phyloP scores from a whole-genome alignment of 164 flowering plant genomes.

The Kingdonia uniflora region DNA sequence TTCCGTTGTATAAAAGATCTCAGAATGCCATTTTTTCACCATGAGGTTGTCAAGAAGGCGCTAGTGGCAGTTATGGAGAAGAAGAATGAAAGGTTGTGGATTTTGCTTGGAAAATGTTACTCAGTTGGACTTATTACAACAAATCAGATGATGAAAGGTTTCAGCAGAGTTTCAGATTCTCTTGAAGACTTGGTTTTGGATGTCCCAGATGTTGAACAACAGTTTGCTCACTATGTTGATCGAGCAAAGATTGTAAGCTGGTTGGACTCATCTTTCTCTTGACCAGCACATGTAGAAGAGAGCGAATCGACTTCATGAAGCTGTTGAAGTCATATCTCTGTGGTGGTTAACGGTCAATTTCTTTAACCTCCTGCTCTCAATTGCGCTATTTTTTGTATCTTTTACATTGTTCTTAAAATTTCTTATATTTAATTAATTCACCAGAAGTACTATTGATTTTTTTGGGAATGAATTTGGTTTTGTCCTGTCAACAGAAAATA shows the following conservation, averaged over 20 bases:
- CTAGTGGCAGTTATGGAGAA: conserved; percentile 52
- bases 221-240: conserved; percentile 29
- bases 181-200: conserved; percentile 70
- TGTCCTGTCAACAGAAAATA: no score
- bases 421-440: no score
- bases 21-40: conserved; percentile 78
- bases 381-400: no score
- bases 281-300: conserved; percentile 13
- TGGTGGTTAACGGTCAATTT: no score
- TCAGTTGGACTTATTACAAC: conserved; percentile 46
- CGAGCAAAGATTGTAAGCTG: conserved; percentile 43
- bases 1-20: conserved; percentile 59
- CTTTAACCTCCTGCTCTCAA: no score
- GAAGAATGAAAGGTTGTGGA: conserved; percentile 46
- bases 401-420: no score
- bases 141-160: conserved; percentile 67
- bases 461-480: no score
- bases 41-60: no score
- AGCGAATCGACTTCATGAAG: conserved; percentile 24
- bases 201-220: conserved; percentile 54
- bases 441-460: no score
- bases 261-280: conserved; percentile 39
- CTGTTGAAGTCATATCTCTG: no score
- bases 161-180: conserved; percentile 41
- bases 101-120: conserved; percentile 36